Conservation (phyloP, 768 basidiomycete genomes). For the Paxillus rubicundulus region DNA sequence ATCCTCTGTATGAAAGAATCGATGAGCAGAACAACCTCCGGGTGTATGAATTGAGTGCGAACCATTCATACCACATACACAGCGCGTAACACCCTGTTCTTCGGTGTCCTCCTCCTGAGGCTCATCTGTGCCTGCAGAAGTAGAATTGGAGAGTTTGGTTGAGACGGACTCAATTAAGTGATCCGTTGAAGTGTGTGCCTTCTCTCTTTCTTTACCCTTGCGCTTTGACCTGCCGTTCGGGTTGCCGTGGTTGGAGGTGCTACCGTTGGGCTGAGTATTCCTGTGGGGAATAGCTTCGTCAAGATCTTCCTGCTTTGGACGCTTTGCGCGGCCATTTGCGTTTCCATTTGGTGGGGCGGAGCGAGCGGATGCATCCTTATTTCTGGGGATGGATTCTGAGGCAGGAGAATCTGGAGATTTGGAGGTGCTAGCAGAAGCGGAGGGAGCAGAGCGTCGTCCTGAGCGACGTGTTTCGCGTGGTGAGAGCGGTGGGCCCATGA, state of each 20-base stretch:
- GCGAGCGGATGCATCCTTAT: conserved; percentile 39
- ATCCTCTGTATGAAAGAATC: conserved; percentile 46
- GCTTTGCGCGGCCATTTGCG: conserved; percentile 49
- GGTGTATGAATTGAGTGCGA: conserved; percentile 27
- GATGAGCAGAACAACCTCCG: conserved; percentile 21
- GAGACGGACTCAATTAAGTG: conserved; percentile 27
- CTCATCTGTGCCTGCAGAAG: conserved; percentile 34
- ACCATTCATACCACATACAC: conserved; percentile 84
- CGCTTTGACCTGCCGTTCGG: conserved; percentile 52
- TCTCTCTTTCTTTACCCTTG: conserved; percentile 67
- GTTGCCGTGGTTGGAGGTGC: conserved; percentile 27
- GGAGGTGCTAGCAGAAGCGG: conserved; percentile 62
- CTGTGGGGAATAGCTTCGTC: conserved; percentile 57
- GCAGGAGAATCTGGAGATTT: conserved; percentile 72
- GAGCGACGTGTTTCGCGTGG: conserved; percentile 78
- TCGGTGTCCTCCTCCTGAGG: conserved; percentile 46
- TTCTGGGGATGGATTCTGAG: conserved; percentile 46
- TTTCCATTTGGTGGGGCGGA: conserved; percentile 39
- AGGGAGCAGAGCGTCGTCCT: conserved; percentile 68
- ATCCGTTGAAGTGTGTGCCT: conserved; percentile 32
- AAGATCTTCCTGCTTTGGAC: conserved; percentile 69
- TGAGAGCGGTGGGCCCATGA: conserved; percentile 77
- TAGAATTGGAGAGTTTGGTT: conserved; percentile 27
- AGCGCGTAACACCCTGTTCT: conserved; percentile 67
- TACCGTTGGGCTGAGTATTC: conserved; percentile 36